Conservation (phyloP, 2,329 filamentous ascomycete genomes). For the Chaetothyriales sp. region DNA sequence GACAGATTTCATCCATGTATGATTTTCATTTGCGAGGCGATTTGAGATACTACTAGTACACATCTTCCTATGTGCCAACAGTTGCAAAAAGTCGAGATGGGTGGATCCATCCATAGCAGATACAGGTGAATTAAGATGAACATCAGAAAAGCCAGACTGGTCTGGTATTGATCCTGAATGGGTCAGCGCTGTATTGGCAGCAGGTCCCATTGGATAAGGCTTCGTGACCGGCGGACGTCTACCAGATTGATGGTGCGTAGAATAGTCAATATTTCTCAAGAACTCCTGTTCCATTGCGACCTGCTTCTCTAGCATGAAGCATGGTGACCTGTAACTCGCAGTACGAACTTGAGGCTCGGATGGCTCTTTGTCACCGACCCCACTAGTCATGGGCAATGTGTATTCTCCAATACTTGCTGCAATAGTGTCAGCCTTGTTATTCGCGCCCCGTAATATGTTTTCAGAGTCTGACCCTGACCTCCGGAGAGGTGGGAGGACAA, state of each 20-base stretch:
- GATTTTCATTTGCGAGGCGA: slow-evolving; percentile 1
- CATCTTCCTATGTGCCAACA: background rate
- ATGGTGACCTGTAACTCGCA: background rate
- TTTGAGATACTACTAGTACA: background rate
- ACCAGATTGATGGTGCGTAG: background rate
- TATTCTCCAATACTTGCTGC: background rate
- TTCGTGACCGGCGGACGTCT: background rate
- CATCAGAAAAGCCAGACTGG: background rate
- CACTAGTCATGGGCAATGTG: background rate
- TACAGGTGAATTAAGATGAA: background rate
- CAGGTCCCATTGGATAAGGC: background rate
- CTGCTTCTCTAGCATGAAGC: background rate
- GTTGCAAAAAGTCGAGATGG: background rate
- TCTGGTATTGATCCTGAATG: background rate
- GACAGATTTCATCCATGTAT: slow-evolving; percentile 9
- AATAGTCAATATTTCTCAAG: background rate
- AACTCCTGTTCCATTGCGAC: background rate
- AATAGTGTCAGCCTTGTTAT: background rate
- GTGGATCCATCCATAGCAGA: background rate
- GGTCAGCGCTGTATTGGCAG: background rate
- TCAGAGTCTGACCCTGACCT: background rate
- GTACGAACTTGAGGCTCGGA: background rate
- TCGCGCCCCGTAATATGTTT: background rate
- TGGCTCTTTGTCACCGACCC: background rate
- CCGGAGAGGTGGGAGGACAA: background rate